Conservation (phyloP, 495 filamentous ascomycete genomes). For the Neurospora sp. region DNA sequence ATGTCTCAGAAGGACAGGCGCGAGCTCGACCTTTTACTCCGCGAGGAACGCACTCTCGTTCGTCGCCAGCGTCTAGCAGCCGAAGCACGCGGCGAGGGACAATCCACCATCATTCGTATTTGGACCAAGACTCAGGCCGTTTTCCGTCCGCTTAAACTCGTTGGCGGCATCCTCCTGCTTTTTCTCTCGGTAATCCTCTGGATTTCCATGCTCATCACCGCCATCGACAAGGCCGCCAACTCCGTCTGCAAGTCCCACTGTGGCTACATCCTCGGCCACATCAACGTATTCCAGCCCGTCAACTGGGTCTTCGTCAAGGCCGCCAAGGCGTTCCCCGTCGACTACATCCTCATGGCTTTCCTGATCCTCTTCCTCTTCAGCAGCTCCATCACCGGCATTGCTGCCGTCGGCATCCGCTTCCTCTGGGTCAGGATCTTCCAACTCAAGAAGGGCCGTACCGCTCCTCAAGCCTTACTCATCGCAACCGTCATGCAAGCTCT, state of each 20-base stretch:
- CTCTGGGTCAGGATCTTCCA: slow-evolving; percentile 88
- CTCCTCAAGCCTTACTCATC: slow-evolving; percentile 85
- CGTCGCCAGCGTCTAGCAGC: slow-evolving; percentile 79
- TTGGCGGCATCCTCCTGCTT: slow-evolving; percentile 72
- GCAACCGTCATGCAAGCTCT: slow-evolving; percentile 84
- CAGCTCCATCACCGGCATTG: slow-evolving; percentile 75
- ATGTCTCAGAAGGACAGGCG: slow-evolving; percentile 76
- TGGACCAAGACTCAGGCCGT: slow-evolving; percentile 74
- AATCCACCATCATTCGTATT: slow-evolving; percentile 52
- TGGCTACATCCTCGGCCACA: slow-evolving; percentile 85
- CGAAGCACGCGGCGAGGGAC: slow-evolving; percentile 65
- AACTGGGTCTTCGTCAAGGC: slow-evolving; percentile 84
- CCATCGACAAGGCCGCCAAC: slow-evolving; percentile 92
- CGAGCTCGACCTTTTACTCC: slow-evolving; percentile 74
- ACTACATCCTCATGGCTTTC: slow-evolving; percentile 79
- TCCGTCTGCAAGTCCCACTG: slow-evolving; percentile 83
- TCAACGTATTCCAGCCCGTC: slow-evolving; percentile 88
- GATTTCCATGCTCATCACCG: slow-evolving; percentile 88
- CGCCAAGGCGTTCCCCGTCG: slow-evolving; percentile 77
- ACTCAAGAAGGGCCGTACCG: slow-evolving; percentile 77
- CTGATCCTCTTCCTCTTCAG: slow-evolving; percentile 78
- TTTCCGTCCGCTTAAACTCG: slow-evolving; percentile 70
- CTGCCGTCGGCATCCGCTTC: slow-evolving; percentile 84
- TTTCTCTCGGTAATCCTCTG: slow-evolving; percentile 62
- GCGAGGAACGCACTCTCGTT: slow-evolving; percentile 86